Conservation (phyloP, 2,329 filamentous ascomycete species). For the Stagonosporopsis cucurbitacearum region DNA sequence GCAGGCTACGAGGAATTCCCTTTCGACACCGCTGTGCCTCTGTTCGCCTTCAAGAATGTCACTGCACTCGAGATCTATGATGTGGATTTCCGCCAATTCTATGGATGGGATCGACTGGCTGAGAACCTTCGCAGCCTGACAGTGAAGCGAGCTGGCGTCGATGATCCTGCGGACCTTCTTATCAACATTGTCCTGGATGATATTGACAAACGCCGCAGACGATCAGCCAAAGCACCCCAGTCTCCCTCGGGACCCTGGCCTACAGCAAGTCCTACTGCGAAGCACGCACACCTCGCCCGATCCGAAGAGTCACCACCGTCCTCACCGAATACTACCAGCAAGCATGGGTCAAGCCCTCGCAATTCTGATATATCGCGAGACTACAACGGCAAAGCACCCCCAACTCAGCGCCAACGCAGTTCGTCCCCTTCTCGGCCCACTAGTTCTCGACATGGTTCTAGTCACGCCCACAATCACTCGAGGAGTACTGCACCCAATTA, state of each 20-base stretch:
- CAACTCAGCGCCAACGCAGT: conserved; percentile 66
- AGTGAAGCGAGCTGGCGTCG: conserved; percentile 83
- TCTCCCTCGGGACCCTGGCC: conserved; percentile 78
- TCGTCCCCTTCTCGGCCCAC: conserved; percentile 80
- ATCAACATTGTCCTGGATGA: conserved; percentile 95
- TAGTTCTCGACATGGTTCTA: conserved; percentile 74
- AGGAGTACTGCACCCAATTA: conserved; percentile 71
- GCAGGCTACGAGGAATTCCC: conserved; percentile 96
- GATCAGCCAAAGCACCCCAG: conserved; percentile 83
- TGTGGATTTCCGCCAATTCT: conserved; percentile 96
- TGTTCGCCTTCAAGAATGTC: conserved; percentile 97
- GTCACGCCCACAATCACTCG: conserved; percentile 67
- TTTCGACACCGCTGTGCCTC: conserved; percentile 93
- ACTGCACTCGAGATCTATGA: conserved; percentile 93
- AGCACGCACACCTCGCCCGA: conserved; percentile 70
- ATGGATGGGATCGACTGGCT: conserved; percentile 92
- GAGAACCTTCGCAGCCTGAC: conserved; percentile 91
- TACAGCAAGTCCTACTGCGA: conserved; percentile 66
- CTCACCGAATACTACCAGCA: conserved; percentile 46
- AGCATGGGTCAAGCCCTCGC: conserved; percentile 58
- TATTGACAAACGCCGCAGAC: conserved; percentile 86
- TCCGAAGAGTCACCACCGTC: conserved; percentile 69
- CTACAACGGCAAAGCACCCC: conserved; percentile 53
- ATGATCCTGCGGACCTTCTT: conserved; percentile 88
- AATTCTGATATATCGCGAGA: conserved; percentile 63